These are phyloP conservation scores for Xylaria sp. DNA, from an alignment of 2,329 filamentous ascomycete species.

Conservation along the genomic window DNA sequence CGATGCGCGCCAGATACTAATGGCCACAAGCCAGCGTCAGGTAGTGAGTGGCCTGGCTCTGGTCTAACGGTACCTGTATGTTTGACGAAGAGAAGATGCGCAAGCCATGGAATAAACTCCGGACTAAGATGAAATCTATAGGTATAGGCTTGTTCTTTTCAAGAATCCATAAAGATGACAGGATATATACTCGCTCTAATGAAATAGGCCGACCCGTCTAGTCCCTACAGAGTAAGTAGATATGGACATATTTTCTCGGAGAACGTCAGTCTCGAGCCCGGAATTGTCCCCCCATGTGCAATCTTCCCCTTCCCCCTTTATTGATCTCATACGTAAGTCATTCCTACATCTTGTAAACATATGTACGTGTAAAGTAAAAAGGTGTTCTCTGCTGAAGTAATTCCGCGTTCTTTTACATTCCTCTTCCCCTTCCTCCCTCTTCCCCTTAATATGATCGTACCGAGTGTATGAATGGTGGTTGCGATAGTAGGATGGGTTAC, in stretches of 20 bases:
- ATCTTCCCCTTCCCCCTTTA: background rate
- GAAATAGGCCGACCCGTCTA: conserved; percentile 6
- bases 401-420: conserved; percentile 6
- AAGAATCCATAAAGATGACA: background rate
- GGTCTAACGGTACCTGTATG: background rate
- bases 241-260: too few relatives aligned
- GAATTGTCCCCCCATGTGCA: background rate
- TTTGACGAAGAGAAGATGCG: background rate
- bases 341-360: conserved; percentile 6
- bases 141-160: background rate
- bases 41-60: background rate
- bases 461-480: background rate
- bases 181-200: conserved; percentile 12
- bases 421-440: background rate
- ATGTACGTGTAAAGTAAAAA: conserved; percentile 9
- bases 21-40: background rate
- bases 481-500: background rate
- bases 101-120: background rate
- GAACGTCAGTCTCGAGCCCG: background rate
- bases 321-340: background rate
- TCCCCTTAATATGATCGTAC: background rate
- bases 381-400: background rate
- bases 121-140: background rate
- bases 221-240: conserved; percentile 2
- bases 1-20: background rate